Evolutionary conservation across 495 filamentous ascomycete species (phyloP).

Genomic region (Jackrogersella multiformis): DNA sequence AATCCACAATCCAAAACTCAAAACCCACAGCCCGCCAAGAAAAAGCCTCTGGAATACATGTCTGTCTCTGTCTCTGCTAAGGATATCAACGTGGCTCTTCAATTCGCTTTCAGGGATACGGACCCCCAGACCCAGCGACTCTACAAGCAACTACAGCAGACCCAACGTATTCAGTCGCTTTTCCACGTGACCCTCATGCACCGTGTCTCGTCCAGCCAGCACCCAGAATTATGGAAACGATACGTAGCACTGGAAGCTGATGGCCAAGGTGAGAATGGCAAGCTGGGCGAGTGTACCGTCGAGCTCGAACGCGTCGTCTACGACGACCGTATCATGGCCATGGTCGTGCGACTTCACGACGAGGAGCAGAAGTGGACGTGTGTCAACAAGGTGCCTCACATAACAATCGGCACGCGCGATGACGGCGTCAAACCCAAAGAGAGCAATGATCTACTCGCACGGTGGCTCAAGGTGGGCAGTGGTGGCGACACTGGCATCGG

Average conservation of each 20-base stretch:
- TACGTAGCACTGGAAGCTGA: conserved; percentile 64
- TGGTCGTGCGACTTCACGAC: conserved; percentile 75
- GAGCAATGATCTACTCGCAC: conserved; percentile 81
- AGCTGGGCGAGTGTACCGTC: conserved; percentile 59
- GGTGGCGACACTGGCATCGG: conserved; percentile 56
- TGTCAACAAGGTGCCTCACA: conserved; percentile 81
- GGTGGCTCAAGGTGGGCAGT: conserved; percentile 67
- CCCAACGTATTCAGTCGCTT: conserved; percentile 77
- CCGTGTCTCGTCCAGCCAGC: conserved; percentile 64
- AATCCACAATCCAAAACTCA: conserved; percentile 49
- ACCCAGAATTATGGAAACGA: conserved; percentile 74
- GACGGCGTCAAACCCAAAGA: conserved; percentile 86
- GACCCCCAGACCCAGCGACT: conserved; percentile 65
- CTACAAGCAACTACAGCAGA: conserved; percentile 77
- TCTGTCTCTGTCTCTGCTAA: conserved; percentile 68
- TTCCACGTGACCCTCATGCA: conserved; percentile 98
- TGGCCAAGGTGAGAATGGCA: conserved; percentile 46
- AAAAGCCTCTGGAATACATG: conserved; percentile 80
- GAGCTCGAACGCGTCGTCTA: conserved; percentile 73
- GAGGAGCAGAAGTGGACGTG: conserved; percentile 67
- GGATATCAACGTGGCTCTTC: conserved; percentile 68
- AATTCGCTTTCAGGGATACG: conserved; percentile 69
- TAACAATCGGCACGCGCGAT: conserved; percentile 85
- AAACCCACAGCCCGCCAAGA: conserved; percentile 52
- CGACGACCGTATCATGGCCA: conserved; percentile 85